Evolutionary conservation across 805 yeast genomes (phyloP), one percentile per base, ranked within the genome.

Genomic region (Hanseniaspora pseudoguilliermondii): DNA sequence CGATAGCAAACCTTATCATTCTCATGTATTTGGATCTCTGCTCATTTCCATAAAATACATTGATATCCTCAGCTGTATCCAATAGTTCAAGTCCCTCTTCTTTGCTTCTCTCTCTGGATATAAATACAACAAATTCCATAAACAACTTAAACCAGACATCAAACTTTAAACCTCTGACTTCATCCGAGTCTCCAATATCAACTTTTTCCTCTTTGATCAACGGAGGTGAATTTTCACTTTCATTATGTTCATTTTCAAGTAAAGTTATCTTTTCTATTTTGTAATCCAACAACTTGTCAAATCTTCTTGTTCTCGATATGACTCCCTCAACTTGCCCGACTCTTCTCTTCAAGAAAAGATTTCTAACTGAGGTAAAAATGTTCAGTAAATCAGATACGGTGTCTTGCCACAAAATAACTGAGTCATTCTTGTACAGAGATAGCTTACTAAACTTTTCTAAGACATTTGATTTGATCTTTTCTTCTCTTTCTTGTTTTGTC

Each of bases 91-190:
- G 69, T 8, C 95, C 91, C 61, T 81, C 83, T 25, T 80, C 81
- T 1, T 74, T 71, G 52, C 74, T 72, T 57, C 80, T 85, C 63
- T 74, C 77, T 58, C 75, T 76, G 0, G 88, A 82, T 50, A 84
- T 75, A 25, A 82, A 75, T 38, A 91, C 66, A 0, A 95, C 82
- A 61, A 84, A 81, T 63, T 83, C 84, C 79, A 89, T 83, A 63
- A 89, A 86, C 7, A 91, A 71, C 59, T 78, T 81, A 66, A 88
- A 88, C 98, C 98, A 93, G 39, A 77, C 77, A 40, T 84, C 85
- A 66, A 86, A 86, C 3, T 75, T 71, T 21, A 89, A 69, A 0
- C 96, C 96, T 57, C 95, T 74, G 63, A 84, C 86, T 62, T 78
- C 82, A 0, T 73, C 72, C 13, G 75, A 75, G 0, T 86, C 77